These are phyloP conservation scores for Botryosphaeria dothidea DNA, from an alignment of 2,329 filamentous ascomycete genomes.

Conservation along the genomic window DNA sequence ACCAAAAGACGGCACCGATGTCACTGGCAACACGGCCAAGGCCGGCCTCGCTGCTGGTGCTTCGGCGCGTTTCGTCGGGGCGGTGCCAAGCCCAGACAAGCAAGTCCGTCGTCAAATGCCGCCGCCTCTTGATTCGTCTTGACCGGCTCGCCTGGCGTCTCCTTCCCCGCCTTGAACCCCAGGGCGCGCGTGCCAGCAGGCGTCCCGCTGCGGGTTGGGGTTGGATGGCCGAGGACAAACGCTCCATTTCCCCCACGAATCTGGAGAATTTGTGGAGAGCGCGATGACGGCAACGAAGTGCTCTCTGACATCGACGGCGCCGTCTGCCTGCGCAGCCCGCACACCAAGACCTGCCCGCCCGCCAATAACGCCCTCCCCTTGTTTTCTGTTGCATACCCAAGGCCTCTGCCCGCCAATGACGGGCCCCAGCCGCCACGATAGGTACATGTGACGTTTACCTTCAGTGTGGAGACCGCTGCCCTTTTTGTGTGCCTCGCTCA, in stretches of 20 bases:
- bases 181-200: slow-evolving; percentile 3
- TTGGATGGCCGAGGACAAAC: too few species aligned
- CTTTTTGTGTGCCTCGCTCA: background rate
- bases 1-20: background rate
- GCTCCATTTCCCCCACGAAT: background rate
- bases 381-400: background rate
- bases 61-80: background rate
- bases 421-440: background rate
- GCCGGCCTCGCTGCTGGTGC: background rate
- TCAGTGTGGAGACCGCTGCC: background rate
- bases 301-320: background rate
- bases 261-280: background rate
- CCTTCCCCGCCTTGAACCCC: slow-evolving; percentile 1
- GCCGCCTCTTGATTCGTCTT: background rate
- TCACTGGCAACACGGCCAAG: background rate
- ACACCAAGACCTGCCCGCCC: background rate
- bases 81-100: background rate
- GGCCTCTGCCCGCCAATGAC: background rate
- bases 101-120: background rate
- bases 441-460: background rate
- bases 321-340: background rate
- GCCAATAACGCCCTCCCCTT: background rate
- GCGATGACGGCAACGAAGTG: background rate
- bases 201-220: background rate
- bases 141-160: background rate